Evolutionary conservation across 2,329 filamentous ascomycete species (phyloP), one percentile per base, ranked within the genome.

Genomic region (Sphaerulina populicola): DNA sequence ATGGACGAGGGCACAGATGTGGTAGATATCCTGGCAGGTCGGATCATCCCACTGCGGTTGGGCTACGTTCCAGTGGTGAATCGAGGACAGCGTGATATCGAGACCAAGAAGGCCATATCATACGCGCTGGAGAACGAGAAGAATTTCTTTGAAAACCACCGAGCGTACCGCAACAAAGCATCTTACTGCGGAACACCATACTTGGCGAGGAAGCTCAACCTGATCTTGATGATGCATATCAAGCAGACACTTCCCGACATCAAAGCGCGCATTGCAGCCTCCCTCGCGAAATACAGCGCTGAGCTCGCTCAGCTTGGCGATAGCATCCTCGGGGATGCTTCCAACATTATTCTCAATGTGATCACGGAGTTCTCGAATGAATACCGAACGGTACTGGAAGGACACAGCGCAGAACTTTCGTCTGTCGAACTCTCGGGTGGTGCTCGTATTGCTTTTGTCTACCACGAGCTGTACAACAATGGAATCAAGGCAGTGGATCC

Each of bases 201-300:
- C 67, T 77, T 98, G 54, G 93, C 93, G 3, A 83, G 91, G 61
- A 98, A 98, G 74, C 81, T 98, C 54, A 98, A 98, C 72, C 77
- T 98, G 64, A 97, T 98, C 66, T 79, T 98, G 62, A 97, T 98
- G 91, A 98, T 98, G 93, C 93, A 98, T 76, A 98, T 98, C 77
- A 98, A 98, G 74, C 91, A 98, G 75, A 98, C 93, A 1, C 80
- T 98, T 11, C 93, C 93, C 37, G 93, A 98, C 67, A 98, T 98
- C 77, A 98, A 98, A 75, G 88, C 87, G 11, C 86, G 94, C 57
- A 98, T 98, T 62, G 81, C 86, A n/a, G 86, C 87, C 60, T 96
- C 91, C 11, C 76, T 98, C 54, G 85, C 90, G 67, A 98, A 98
- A 69, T 98, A 98, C 71, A 77, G 80, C 3, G 72, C 81, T 38